A percentile compares a stretch with the other conserved stretches of the same genome.
phyloP scores from a whole-genome alignment of 768 basidiomycete species.

The Hygrocybe punicea region DNA sequence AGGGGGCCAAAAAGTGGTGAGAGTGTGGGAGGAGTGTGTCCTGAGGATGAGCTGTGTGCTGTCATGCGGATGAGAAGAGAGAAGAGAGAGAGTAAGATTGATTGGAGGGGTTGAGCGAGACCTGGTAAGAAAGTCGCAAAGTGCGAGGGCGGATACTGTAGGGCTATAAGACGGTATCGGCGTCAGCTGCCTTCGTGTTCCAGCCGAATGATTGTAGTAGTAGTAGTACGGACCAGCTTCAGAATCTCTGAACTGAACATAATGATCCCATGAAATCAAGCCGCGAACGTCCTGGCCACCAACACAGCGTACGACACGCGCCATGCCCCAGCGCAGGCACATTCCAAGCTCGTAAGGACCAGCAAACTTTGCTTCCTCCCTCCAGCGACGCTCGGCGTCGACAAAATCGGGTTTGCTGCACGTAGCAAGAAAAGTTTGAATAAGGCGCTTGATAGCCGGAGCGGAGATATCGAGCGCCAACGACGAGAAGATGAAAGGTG shows the following conservation, averaged over 20 bases:
- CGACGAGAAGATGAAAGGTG: constrained; percentile 88
- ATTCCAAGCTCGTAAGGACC: constrained; percentile 87
- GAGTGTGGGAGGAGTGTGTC: constrained; percentile 87
- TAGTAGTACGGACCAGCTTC: constrained; percentile 73
- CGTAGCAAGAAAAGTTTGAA: constrained; percentile 74
- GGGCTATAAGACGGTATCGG: constrained; percentile 37
- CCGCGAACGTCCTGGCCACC: constrained; percentile 76
- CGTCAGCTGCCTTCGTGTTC: constrained; percentile 11
- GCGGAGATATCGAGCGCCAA: constrained; percentile 82
- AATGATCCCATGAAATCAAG: constrained; percentile 79
- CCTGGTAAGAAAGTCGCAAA: constrained; percentile 65
- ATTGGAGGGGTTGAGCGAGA: constrained; percentile 51
- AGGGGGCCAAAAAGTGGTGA: constrained; percentile 88
- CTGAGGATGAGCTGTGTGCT: constrained; percentile 79
- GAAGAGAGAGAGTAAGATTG: constrained; percentile 66
- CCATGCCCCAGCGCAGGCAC: constrained; percentile 90
- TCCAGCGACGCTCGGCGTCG: constrained; percentile 57
- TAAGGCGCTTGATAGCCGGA: constrained; percentile 69
- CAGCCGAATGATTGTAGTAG: too few relatives aligned
- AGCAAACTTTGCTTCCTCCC: constrained; percentile 80
- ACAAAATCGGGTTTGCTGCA: constrained; percentile 39
- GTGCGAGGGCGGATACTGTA: constrained; percentile 66
- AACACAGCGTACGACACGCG: constrained; percentile 67
- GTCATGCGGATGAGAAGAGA: constrained; percentile 79
- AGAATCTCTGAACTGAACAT: constrained; percentile 73